Evolutionary conservation across 129 eudicot species (phyloP).

Genomic region (Ambrosia trifida): DNA sequence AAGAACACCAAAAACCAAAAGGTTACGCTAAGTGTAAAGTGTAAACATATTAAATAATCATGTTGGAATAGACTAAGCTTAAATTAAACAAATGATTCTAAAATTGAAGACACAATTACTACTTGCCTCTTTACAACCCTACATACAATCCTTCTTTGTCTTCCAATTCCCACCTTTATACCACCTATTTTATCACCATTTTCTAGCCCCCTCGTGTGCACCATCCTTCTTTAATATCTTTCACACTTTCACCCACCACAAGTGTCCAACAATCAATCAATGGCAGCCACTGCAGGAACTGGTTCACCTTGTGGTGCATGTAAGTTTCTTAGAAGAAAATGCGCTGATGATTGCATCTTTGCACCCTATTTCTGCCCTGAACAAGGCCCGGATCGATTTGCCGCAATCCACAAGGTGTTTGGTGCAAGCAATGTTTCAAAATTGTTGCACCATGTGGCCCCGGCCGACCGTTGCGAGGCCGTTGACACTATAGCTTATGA

Average conservation of each 20-base stretch:
- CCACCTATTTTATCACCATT: conserved; percentile 56
- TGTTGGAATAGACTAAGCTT: conserved; percentile 28
- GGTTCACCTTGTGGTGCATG: conserved; percentile 99
- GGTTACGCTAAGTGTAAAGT: no score
- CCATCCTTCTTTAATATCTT: background rate
- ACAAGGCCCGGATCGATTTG: conserved; percentile 90
- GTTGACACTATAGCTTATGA: conserved; percentile 96
- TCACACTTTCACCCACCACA: background rate
- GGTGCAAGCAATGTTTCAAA: conserved; percentile 97
- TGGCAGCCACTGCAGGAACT: conserved; percentile 48
- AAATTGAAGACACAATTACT: conserved; percentile 64
- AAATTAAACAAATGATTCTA: conserved; percentile 31
- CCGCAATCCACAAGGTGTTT: conserved; percentile 96
- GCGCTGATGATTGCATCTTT: conserved; percentile 79
- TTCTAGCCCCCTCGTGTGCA: conserved; percentile 83
- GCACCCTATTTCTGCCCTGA: conserved; percentile 96
- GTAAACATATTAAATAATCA: no score
- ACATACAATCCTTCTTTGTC: conserved; percentile 72
- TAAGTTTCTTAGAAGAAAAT: conserved; percentile 89
- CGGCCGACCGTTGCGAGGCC: conserved; percentile 77
- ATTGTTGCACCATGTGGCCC: conserved; percentile 72
- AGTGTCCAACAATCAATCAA: background rate
- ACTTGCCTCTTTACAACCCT: conserved; percentile 70
- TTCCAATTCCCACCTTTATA: conserved; percentile 46
- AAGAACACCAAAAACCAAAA: no score